Evolutionary conservation across 2,329 filamentous ascomycete species (phyloP).

Genomic region (Epicoccum sorghinum): DNA sequence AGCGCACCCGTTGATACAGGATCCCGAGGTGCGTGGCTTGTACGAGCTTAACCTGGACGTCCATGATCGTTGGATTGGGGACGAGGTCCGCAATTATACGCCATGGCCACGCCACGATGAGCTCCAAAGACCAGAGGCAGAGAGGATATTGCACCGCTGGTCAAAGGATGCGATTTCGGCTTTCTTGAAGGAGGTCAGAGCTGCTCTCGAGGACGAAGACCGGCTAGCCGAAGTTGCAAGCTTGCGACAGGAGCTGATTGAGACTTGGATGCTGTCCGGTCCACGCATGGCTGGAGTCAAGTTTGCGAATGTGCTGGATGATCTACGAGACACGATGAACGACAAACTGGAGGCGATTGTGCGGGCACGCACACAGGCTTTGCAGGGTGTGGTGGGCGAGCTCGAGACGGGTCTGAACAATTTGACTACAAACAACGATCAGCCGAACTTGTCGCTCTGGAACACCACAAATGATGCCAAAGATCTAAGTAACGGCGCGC

Average conservation of each 20-base stretch:
- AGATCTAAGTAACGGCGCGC: slow-evolving; percentile 69
- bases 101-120: slow-evolving; percentile 88
- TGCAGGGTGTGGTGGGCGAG: slow-evolving; percentile 69
- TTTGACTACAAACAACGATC: slow-evolving; percentile 44
- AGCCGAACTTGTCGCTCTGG: slow-evolving; percentile 69
- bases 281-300: slow-evolving; percentile 70
- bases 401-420: slow-evolving; percentile 66
- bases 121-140: slow-evolving; percentile 49
- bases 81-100: slow-evolving; percentile 83
- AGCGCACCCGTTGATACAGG: slow-evolving; percentile 72
- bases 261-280: slow-evolving; percentile 76
- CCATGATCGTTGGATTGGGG: slow-evolving; percentile 77
- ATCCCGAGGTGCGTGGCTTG: slow-evolving; percentile 68
- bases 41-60: slow-evolving; percentile 79
- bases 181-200: slow-evolving; percentile 64
- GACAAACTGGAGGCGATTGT: slow-evolving; percentile 68
- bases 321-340: slow-evolving; percentile 72
- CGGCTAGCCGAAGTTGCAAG: slow-evolving; percentile 74
- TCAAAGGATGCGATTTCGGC: slow-evolving; percentile 46
- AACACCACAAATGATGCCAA: slow-evolving; percentile 66
- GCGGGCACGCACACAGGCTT: slow-evolving; percentile 65
- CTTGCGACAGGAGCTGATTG: slow-evolving; percentile 71
- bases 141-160: slow-evolving; percentile 50
- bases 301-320: slow-evolving; percentile 70
- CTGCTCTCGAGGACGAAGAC: slow-evolving; percentile 63